phyloP scores from a whole-genome alignment of 2,329 filamentous ascomycete species.

The Penicillium sclerotiorum region DNA sequence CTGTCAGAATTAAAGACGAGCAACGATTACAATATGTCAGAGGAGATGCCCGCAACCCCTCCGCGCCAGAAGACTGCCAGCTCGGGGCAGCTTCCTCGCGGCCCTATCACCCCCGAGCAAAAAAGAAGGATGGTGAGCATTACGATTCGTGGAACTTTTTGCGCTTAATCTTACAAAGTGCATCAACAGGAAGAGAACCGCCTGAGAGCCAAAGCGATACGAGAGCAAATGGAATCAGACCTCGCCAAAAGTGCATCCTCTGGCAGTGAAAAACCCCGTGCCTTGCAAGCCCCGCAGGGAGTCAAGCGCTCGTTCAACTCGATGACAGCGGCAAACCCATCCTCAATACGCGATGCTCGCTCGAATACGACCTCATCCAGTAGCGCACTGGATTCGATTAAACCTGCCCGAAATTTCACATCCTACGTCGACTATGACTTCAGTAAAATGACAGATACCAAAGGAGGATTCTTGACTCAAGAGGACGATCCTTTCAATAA shows the following conservation, averaged over 20 bases:
- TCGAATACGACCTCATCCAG: slow-evolving; percentile 38
- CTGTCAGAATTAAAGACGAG: no score
- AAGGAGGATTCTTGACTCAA: slow-evolving; percentile 88
- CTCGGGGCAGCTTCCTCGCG: slow-evolving; percentile 44
- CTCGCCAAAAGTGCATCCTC: slow-evolving; percentile 44
- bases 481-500: slow-evolving; percentile 91
- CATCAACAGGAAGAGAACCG: slow-evolving; percentile 76
- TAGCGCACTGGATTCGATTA: slow-evolving; percentile 57
- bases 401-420: slow-evolving; percentile 82
- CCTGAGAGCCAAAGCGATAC: slow-evolving; percentile 83
- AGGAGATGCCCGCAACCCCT: slow-evolving; percentile 31
- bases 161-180: neutral
- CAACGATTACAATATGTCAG: no score
- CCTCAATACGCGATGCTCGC: slow-evolving; percentile 71
- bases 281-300: slow-evolving; percentile 55
- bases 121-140: slow-evolving; percentile 57
- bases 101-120: slow-evolving; percentile 63
- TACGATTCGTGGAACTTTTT: no score
- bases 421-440: slow-evolving; percentile 98
- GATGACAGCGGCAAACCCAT: slow-evolving; percentile 57
- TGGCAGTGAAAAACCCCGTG: slow-evolving; percentile 33
- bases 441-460: slow-evolving; percentile 96
- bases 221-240: slow-evolving; percentile 71
- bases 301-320: slow-evolving; percentile 73
- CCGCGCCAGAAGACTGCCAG: slow-evolving; percentile 39